Conservation (phyloP, 1,139 yeast species). For the Yamadazyma atlantica region DNA sequence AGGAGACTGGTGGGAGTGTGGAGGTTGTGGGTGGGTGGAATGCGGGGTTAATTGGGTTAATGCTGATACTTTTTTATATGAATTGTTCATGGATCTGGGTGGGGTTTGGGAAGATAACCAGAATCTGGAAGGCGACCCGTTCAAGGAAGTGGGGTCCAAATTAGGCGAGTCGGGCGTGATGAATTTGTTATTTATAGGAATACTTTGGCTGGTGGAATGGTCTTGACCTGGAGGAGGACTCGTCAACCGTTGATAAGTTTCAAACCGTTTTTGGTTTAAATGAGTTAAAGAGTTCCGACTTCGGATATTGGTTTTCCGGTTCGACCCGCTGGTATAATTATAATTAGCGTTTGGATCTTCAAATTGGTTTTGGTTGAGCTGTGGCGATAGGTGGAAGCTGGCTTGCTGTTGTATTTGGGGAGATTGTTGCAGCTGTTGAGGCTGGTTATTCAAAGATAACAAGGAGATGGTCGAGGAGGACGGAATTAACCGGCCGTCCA, state of each 20-base stretch:
- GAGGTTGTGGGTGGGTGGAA: too few relatives aligned
- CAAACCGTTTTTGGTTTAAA: slow-evolving; percentile 24
- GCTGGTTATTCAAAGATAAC: slow-evolving; percentile 40
- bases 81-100: slow-evolving; percentile 34
- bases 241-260: slow-evolving; percentile 35
- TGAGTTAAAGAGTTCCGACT: slow-evolving; percentile 34
- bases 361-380: slow-evolving; percentile 3
- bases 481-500: slow-evolving; percentile 51
- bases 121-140: slow-evolving; percentile 57
- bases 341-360: slow-evolving; percentile 4
- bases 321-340: slow-evolving; percentile 3
- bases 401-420: slow-evolving; percentile 2
- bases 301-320: slow-evolving; percentile 17
- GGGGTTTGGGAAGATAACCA: slow-evolving; percentile 56
- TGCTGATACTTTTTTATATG: slow-evolving; percentile 21
- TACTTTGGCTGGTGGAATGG: slow-evolving; percentile 24
- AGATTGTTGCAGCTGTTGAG: slow-evolving; percentile 8
- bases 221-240: slow-evolving; percentile 22
- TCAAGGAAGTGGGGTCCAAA: slow-evolving; percentile 51
- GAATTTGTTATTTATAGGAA: slow-evolving; percentile 24
- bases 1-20: neutral
- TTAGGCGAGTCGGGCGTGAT: slow-evolving; percentile 51
- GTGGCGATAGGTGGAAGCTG: slow-evolving; percentile 5
- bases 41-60: slow-evolving; percentile 8
- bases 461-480: slow-evolving; percentile 56